These are phyloP conservation scores for Wickerhamiella dianesei DNA, from an alignment of 805 yeast genomes.

Conservation along the genomic window DNA sequence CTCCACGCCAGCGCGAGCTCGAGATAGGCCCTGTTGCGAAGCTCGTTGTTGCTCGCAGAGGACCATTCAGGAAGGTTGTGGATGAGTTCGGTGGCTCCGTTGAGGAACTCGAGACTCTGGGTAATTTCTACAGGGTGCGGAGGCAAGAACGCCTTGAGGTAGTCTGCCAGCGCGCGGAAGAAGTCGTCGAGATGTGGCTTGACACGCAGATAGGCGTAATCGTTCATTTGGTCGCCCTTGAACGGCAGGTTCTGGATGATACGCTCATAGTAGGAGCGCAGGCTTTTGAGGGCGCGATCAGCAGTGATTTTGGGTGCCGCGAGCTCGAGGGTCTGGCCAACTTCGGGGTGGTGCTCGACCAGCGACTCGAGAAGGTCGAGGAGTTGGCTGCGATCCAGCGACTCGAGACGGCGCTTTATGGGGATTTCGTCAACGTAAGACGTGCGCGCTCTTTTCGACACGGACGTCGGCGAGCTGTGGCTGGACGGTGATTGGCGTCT, in stretches of 20 bases:
- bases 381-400: slow-evolving; percentile 45
- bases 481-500: background rate
- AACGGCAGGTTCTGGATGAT: slow-evolving; percentile 51
- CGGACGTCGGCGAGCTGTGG: slow-evolving; percentile 6
- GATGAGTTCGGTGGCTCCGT: slow-evolving; percentile 44
- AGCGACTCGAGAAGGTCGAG: slow-evolving; percentile 39
- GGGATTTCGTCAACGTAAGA: slow-evolving; percentile 33
- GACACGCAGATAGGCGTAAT: slow-evolving; percentile 64
- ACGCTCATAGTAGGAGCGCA: slow-evolving; percentile 32
- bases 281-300: slow-evolving; percentile 36
- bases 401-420: slow-evolving; percentile 49
- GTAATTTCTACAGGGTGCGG: slow-evolving; percentile 47
- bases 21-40: slow-evolving; percentile 40
- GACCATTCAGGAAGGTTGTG: slow-evolving; percentile 55
- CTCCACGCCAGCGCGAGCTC: slow-evolving; percentile 48
- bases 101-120: slow-evolving; percentile 47
- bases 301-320: slow-evolving; percentile 49
- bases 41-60: slow-evolving; percentile 31
- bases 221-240: slow-evolving; percentile 57
- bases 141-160: slow-evolving; percentile 56
- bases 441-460: slow-evolving; percentile 1
- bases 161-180: slow-evolving; percentile 57
- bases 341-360: slow-evolving; percentile 48
- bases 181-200: slow-evolving; percentile 56
- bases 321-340: slow-evolving; percentile 35